These are phyloP conservation scores for Dimargaris xerosporica DNA, from an alignment of 192 early-diverging fungal species.

Conservation along the genomic window DNA sequence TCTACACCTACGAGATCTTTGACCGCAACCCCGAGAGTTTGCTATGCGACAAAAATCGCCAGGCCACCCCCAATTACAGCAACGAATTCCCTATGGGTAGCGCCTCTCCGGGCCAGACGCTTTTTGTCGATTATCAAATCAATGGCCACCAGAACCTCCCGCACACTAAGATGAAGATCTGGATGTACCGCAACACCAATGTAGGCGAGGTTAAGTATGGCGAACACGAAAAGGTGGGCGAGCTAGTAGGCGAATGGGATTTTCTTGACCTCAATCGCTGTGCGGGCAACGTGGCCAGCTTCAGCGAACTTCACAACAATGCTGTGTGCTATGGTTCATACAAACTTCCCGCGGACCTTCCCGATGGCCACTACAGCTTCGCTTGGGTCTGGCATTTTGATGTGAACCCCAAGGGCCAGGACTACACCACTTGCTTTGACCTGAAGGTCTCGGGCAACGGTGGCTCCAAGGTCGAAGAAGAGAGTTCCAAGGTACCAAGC, in stretches of 20 bases:
- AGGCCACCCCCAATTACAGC: slow-evolving; percentile 19
- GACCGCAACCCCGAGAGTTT: slow-evolving; percentile 16
- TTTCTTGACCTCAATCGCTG: slow-evolving; percentile 14
- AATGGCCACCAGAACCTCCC: slow-evolving; percentile 38
- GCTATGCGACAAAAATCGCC: slow-evolving; percentile 31
- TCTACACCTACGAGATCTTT: slow-evolving; percentile 34
- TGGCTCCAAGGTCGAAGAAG: not conserved
- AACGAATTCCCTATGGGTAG: slow-evolving; percentile 27
- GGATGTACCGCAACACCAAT: slow-evolving; percentile 18
- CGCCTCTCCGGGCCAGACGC: slow-evolving; percentile 31
- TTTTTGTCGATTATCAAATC: slow-evolving; percentile 33
- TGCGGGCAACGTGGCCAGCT: slow-evolving; percentile 28
- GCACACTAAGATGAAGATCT: slow-evolving; percentile 23
- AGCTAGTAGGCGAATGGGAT: no score
- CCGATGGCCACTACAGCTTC: slow-evolving; percentile 31
- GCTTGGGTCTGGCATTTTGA: slow-evolving; percentile 50
- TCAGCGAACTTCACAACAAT: slow-evolving; percentile 22
- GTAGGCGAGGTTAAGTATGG: slow-evolving; percentile 19
- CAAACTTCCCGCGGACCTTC: slow-evolving; percentile 30
- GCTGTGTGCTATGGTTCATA: slow-evolving; percentile 32
- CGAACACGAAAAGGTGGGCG: slow-evolving; percentile 15
- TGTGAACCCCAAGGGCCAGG: slow-evolving; percentile 37
- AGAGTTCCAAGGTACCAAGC: not conserved
- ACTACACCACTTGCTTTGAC: slow-evolving; percentile 49
- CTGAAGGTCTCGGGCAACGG: slow-evolving; percentile 14